Percentiles rank a stretch among this genome's conserved stretches.
Conservation (phyloP, 2,329 filamentous ascomycete species). For the Colletotrichum sp. region DNA sequence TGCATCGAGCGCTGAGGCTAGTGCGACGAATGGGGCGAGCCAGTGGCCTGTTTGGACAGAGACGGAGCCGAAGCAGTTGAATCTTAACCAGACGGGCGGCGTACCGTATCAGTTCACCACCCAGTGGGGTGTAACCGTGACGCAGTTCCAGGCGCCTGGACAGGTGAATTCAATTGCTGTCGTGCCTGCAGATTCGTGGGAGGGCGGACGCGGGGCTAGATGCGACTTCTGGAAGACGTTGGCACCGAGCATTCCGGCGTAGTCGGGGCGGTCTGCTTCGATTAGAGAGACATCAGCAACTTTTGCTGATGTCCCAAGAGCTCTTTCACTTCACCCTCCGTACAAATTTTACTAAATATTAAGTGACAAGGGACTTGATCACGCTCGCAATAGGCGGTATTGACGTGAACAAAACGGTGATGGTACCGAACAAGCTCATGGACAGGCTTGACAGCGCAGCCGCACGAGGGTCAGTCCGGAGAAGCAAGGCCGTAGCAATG, state of each 20-base stretch:
- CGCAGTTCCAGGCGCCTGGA: conserved; percentile 32
- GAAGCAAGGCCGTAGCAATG: conserved; percentile 61
- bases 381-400: conserved; percentile 57
- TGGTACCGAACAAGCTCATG: conserved; percentile 66
- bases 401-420: conserved; percentile 63
- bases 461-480: conserved; percentile 61
- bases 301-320: too few relatives aligned
- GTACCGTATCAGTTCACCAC: conserved; percentile 18
- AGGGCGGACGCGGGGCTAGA: conserved; percentile 48
- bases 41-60: conserved; percentile 40
- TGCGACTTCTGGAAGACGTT: conserved; percentile 47
- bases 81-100: conserved; percentile 53
- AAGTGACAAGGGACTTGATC: conserved; percentile 49
- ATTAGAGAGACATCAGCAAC: too few relatives aligned
- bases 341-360: fast-evolving
- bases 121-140: conserved; percentile 25
- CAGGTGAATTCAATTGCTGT: conserved; percentile 41
- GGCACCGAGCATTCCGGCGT: conserved; percentile 6
- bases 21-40: neutral
- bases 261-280: too few relatives aligned
- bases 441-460: conserved; percentile 64
- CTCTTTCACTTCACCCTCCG: fast-evolving
- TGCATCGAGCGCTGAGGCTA: conserved; percentile 25
- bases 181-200: conserved; percentile 50
- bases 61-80: conserved; percentile 40